These are phyloP conservation scores for Filobasidium floriforme DNA, from an alignment of 768 basidiomycete genomes.

Conservation along the genomic window DNA sequence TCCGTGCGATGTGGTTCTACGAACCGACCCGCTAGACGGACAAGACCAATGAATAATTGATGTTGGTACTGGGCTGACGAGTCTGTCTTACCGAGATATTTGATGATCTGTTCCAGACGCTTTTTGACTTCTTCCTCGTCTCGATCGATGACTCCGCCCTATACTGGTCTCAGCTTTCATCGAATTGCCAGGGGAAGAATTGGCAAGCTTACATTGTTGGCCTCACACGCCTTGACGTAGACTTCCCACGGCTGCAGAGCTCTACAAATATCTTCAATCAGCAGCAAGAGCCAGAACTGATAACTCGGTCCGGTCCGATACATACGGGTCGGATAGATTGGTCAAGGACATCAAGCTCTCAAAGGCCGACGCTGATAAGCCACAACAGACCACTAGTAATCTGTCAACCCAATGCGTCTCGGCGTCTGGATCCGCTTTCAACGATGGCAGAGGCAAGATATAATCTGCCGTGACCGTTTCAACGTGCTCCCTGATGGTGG, in stretches of 20 bases:
- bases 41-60: background rate
- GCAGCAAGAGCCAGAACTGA: no score
- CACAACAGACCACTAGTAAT: slow-evolving; percentile 63
- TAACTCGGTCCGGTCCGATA: slow-evolving; percentile 23
- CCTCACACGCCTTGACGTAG: slow-evolving; percentile 65
- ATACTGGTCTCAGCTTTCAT: background rate
- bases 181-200: slow-evolving; percentile 10
- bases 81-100: slow-evolving; percentile 54
- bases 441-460: slow-evolving; percentile 68
- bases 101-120: slow-evolving; percentile 54
- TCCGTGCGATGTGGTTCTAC: slow-evolving; percentile 64
- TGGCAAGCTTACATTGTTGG: slow-evolving; percentile 63
- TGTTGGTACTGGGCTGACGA: background rate
- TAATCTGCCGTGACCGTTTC: slow-evolving; percentile 65
- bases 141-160: slow-evolving; percentile 88
- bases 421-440: slow-evolving; percentile 54
- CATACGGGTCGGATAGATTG: slow-evolving; percentile 59
- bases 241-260: slow-evolving; percentile 54
- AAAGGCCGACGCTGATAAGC: slow-evolving; percentile 56
- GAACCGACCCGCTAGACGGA: slow-evolving; percentile 9
- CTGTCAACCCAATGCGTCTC: slow-evolving; percentile 70
- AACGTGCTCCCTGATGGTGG: slow-evolving; percentile 51
- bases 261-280: slow-evolving; percentile 51
- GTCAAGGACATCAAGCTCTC: slow-evolving; percentile 58
- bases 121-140: slow-evolving; percentile 60